Conservation (phyloP, 108 stramenopile species). For the Nitzschia inconspicua region DNA sequence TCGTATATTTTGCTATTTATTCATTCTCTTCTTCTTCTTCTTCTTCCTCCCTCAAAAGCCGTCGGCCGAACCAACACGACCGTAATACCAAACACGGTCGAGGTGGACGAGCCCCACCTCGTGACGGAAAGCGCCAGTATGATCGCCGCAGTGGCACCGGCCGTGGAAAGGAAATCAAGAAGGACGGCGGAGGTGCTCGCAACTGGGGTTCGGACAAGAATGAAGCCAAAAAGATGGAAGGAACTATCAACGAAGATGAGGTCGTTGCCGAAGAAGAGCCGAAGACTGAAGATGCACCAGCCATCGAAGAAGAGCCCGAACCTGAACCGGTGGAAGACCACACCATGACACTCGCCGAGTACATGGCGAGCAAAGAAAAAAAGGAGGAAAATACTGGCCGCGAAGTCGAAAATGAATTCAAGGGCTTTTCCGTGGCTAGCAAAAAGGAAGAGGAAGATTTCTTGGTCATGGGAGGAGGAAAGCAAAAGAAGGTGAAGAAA, state of each 20-base stretch:
- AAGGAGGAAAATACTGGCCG: slow-evolving; percentile 42
- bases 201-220: slow-evolving; percentile 90
- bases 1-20: not conserved
- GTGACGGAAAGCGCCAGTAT: slow-evolving; percentile 85
- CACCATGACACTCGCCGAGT: slow-evolving; percentile 85
- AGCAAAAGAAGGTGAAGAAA: slow-evolving; percentile 54
- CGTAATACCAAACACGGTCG: slow-evolving; percentile 86
- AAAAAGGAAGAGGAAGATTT: slow-evolving; percentile 61
- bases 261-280: slow-evolving; percentile 14
- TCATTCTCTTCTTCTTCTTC: not conserved
- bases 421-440: slow-evolving; percentile 28
- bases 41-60: slow-evolving; percentile 6
- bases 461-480: slow-evolving; percentile 79
- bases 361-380: slow-evolving; percentile 63
- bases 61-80: slow-evolving; percentile 43
- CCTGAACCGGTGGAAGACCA: slow-evolving; percentile 71
- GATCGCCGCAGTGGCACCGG: slow-evolving; percentile 90
- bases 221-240: slow-evolving; percentile 76
- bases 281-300: slow-evolving; percentile 22
- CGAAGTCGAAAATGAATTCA: slow-evolving; percentile 71
- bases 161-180: slow-evolving; percentile 88
- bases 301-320: slow-evolving; percentile 38
- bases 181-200: slow-evolving; percentile 85
- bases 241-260: slow-evolving; percentile 49
- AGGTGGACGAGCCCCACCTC: slow-evolving; percentile 56